Evolutionary conservation across 2,329 filamentous ascomycete species (phyloP).

Genomic region (Calonectria honghensis): DNA sequence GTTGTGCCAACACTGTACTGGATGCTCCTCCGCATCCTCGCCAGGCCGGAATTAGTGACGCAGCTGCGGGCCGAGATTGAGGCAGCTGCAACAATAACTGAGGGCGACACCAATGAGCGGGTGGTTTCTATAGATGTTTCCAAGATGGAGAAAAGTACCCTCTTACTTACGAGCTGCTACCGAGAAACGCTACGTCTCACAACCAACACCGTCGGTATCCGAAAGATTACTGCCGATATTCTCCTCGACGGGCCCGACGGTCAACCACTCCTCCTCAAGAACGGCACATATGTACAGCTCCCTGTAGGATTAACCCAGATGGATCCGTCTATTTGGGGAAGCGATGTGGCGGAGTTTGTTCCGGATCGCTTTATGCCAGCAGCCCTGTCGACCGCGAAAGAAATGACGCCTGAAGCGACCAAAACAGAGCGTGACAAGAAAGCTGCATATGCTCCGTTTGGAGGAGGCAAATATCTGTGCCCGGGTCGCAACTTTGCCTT

Average conservation of each 20-base stretch:
- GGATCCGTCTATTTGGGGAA: constrained; percentile 50
- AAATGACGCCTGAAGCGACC: constrained; percentile 18
- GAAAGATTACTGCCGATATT: constrained; percentile 64
- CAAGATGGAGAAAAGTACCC: constrained; percentile 61
- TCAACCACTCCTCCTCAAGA: constrained; percentile 55
- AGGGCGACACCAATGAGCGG: constrained; percentile 8
- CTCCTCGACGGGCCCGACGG: constrained; percentile 55
- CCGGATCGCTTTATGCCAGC: constrained; percentile 50
- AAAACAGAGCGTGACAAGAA: constrained; percentile 45
- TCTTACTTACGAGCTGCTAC: constrained; percentile 66
- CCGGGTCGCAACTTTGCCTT: constrained; percentile 60
- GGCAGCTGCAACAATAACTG: background rate
- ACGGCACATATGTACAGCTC: constrained; percentile 56
- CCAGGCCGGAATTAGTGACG: constrained; percentile 51
- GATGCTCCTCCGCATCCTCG: constrained; percentile 57
- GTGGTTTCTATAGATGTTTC: constrained; percentile 60
- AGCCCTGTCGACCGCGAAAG: background rate
- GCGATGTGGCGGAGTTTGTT: constrained; percentile 48
- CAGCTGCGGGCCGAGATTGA: constrained; percentile 48
- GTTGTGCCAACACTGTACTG: constrained; percentile 63
- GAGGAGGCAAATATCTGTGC: constrained; percentile 58
- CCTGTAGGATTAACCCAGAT: constrained; percentile 52
- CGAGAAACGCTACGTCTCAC: constrained; percentile 66
- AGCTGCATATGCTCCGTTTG: constrained; percentile 58
- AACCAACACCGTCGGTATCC: constrained; percentile 61